Evolutionary conservation across 2,329 filamentous ascomycete species (phyloP), one percentile per base, ranked within the genome.

Genomic region (Acrodontium crateriforme): DNA sequence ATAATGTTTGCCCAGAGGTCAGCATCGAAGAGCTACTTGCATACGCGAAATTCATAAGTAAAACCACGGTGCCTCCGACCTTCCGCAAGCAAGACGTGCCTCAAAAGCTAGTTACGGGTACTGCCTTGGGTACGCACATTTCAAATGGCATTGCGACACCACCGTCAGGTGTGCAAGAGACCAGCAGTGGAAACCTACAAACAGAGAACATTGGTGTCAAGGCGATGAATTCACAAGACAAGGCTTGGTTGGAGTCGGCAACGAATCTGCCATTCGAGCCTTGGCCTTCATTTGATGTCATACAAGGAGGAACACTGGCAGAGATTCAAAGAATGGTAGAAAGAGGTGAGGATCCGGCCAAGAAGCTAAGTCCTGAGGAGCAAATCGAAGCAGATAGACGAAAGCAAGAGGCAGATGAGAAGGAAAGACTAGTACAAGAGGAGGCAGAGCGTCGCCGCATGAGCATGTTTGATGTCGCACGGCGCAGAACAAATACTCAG

Each of bases 1-100:
- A 69, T 4, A 49, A 62, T n/a, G 35, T 52, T 5, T 46, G 54
- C 8, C 53, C 53, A 24, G 51, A 60, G 13, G 59, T 89, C 27
- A 67, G 67, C 3, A 81, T 83, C 46, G 66, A 73, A 24, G 76
- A 85, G 40, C 69, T 91, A 0, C 71, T 91, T 13, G 67, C 63
- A 36, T 89, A 82, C 50, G 82, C 81, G 13, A 76, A 77, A 23
- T 74, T 76, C 38, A 89, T 91, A 46, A 78, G 75, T 51, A 78
- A 75, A 49, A 83, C 76, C 39, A 87, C 82, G 1, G 65, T 83
- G 9, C 80, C 82, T 0, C 75, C 75, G 0, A 70, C 70, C 3
- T 60, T 54, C 41, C 45, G 47, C 33, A 42, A 38, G 34, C 34
- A 39, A 25, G 40, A 38, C 23, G 29, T 21, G 5, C 24, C 31